Evolutionary conservation across 2,329 filamentous ascomycete genomes (phyloP), one percentile per base, ranked within the genome.

Genomic region (Diatrype stigma): DNA sequence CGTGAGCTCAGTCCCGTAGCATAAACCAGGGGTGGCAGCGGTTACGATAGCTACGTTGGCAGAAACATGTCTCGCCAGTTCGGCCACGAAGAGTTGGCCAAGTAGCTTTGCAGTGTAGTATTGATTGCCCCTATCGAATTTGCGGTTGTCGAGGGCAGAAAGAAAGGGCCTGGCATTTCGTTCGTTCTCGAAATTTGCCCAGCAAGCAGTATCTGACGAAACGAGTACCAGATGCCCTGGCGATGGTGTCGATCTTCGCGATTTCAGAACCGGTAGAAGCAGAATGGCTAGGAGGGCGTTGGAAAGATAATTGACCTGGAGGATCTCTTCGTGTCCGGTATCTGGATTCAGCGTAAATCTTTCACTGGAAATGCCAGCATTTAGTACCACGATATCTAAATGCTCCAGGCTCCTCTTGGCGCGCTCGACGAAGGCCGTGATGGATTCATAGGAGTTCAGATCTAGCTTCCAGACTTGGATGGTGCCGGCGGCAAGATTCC

Each of bases 291-390:
- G 64, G 0, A 82, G 61, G 7, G 76, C 69, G 0, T 76, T 81
- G 19, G 69, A 74, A 50, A 82, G 67, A n/a, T 79, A 77, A 53
- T 82, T 82, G 42, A 76, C 70, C 0, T 77, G 78, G 40, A 82
- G 59, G 3, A 67, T 72, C 28, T 65, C 63, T 55, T 82, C 79
- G 1, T 69, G 62, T 3, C 19, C 21, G 0, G 70, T 73, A 0
- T 62, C 19, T 1, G 42, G 37, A 10, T 38, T 48, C 26, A 51
- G 17, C 3, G n/a, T 23, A 6, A 47, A 22, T 7, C 19, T 23
- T 60, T 12, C 72, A 54, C 40, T 47, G 11, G 8, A 35, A 8
- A 60, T 14, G 0, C 71, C 63, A 2, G 63, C 61, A 45, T 63
- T 76, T 11, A 70, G 60, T 21, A 77, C 63, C 12, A 64, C 66